Base-by-base conservation (phyloP, 2,329 filamentous ascomycete species). In the Pestalotiopsis sp. region DNA sequence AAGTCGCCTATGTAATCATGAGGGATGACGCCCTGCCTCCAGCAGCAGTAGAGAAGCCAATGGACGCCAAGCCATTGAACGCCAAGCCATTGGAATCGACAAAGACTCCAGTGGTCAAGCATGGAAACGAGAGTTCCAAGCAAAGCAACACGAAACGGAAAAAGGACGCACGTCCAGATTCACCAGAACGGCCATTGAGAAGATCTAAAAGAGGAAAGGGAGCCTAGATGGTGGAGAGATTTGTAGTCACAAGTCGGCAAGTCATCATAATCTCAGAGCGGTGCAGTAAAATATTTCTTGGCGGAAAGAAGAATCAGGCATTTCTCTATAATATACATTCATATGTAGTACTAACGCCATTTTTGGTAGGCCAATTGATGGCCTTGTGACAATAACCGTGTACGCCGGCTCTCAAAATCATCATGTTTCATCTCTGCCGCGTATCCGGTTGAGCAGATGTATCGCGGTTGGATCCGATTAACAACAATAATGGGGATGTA, bases 1-100 rank as follows among this genome's bases (percentile, higher is more conserved):
- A 87, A 77, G 91, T 91, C 20, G 92, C 92, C 2, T 93, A 90
- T 75, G 91, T 93, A 11, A 76, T 93, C 64, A 87, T 92, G 75
- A 89, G 81, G 72, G 74, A 80, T 31, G 73, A 40, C 14, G 27
- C 27, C n/a, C n/a, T 62, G 31, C 59, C 59, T 13, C 3, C 17
- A 5, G 14, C 6, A 17, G 36, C n/a, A 9, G 36, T 6, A 17
- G 59, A 62, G 13, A 25, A 57, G 14, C 9, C 17, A 25, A 7
- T 12, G 45, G 67, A 31, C 4, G 60, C 52, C 58, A 45, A 67
- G 56, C 3, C 31, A 36, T 36, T 36, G 31, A 9, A 36, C 9
- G 31, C 31, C 31, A 36, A 36, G 31, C 31, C 31, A 36, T 36
- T 36, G 31, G 31, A 9, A 49, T 14, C 13, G 41, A 49, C 13